Evolutionary conservation across 2,329 filamentous ascomycete genomes (phyloP).

Genomic region (Alternaria conjuncta): DNA sequence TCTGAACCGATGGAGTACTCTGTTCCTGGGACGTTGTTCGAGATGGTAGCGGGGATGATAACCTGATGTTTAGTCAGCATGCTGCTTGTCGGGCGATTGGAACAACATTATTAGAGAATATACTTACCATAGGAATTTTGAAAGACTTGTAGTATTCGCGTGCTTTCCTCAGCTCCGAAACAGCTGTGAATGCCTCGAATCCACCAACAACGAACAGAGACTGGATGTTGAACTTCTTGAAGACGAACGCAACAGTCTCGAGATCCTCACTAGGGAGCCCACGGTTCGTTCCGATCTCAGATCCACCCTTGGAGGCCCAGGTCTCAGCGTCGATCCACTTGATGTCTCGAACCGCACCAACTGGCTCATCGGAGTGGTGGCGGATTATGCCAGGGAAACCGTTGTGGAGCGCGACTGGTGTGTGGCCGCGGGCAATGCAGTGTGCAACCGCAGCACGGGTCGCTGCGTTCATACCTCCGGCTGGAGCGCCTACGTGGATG

Average conservation of each 20-base stretch:
- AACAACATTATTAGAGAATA: background rate
- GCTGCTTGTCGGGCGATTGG: background rate
- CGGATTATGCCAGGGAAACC: conserved; percentile 93
- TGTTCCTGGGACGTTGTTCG: conserved; percentile 97
- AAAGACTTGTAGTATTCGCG: conserved; percentile 80
- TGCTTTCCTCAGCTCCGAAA: conserved; percentile 84
- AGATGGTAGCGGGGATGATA: conserved; percentile 93
- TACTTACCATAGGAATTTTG: conserved; percentile 78
- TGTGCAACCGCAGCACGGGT: conserved; percentile 93
- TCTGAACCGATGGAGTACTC: conserved; percentile 97
- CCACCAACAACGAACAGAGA: conserved; percentile 91
- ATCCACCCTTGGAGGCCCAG: conserved; percentile 96
- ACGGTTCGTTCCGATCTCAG: conserved; percentile 97
- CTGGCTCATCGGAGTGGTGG: conserved; percentile 82
- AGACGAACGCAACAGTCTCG: conserved; percentile 79
- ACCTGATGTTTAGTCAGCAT: conserved; percentile 60
- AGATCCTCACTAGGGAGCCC: conserved; percentile 89
- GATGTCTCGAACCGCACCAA: conserved; percentile 83
- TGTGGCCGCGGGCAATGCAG: conserved; percentile 90
- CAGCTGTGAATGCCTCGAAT: conserved; percentile 94
- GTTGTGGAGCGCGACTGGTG: conserved; percentile 91
- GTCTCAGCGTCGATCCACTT: conserved; percentile 92
- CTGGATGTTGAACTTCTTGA: conserved; percentile 87
- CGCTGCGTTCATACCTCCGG: conserved; percentile 97
- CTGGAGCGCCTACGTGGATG: conserved; percentile 94